Percentiles rank a stretch among this genome's conserved stretches.
phyloP scores from a whole-genome alignment of 2,329 filamentous ascomycete species.

The Sporothrix protearum region DNA sequence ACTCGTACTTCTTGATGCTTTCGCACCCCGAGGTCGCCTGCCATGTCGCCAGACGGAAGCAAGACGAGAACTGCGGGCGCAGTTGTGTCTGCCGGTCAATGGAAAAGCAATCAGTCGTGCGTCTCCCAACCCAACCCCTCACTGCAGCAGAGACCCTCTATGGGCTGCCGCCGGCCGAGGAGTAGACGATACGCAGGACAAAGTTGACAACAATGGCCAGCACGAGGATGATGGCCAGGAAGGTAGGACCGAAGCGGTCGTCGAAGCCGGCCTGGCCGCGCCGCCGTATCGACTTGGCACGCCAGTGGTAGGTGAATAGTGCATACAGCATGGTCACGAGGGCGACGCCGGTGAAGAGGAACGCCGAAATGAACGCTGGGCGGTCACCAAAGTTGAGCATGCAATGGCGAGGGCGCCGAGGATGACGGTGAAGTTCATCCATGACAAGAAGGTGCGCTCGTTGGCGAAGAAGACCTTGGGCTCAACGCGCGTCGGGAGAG shows the following conservation, averaged over 20 bases:
- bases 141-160: not conserved
- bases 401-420: conserved; percentile 90
- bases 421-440: conserved; percentile 99
- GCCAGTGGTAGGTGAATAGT: conserved; percentile 93
- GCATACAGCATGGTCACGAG: conserved; percentile 96
- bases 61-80: not conserved
- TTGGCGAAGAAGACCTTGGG: conserved; percentile 99
- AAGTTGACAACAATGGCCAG: conserved; percentile 96
- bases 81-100: not conserved
- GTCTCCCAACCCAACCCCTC: not conserved
- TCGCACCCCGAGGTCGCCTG: not conserved
- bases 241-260: conserved; percentile 88
- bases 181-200: conserved; percentile 66
- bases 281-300: conserved; percentile 85
- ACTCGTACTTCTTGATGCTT: too few species aligned
- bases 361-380: conserved; percentile 88
- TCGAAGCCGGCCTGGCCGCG: conserved; percentile 94
- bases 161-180: conserved; percentile 23
- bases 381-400: conserved; percentile 97
- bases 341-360: conserved; percentile 88
- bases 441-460: conserved; percentile 97
- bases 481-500: conserved; percentile 94
- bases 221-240: conserved; percentile 80
- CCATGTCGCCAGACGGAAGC: not conserved
- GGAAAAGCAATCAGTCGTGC: not conserved